Evolutionary conservation across 78 protist species (phyloP), one percentile per base, ranked within the genome.

Genomic region (Guillardia theta): DNA sequence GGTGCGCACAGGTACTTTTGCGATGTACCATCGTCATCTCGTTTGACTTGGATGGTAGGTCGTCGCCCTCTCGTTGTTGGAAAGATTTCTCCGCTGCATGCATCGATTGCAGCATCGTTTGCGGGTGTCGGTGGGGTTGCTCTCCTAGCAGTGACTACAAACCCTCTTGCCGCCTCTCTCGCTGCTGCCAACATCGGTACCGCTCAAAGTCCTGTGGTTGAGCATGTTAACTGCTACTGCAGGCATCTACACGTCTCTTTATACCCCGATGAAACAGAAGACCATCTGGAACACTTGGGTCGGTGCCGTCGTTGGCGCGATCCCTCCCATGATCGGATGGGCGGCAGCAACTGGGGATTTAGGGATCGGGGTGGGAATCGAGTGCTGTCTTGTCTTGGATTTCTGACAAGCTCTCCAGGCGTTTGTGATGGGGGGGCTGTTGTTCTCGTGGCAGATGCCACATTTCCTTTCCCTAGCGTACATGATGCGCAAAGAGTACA

Each of bases 231-330:
- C n/a, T n/a, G n/a, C n/a, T n/a, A n/a, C n/a, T 95, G 94, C 97
- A 22, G 45, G 83, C 21, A 90, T 98, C 10, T 98, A 98, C 90
- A 93, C 97, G 1, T 22, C n/a, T 33, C 33, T 94, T 83, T 98
- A 98, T 96, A 98, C 99, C 0, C 97, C 97, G 21, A 21, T 97
- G 94, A 98, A 98, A 94, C 95, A 97, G 21, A 44, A 39, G 18
- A 41, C 94, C 64, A 43, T 95, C 9, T 36, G 44, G 44, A 98
- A 98, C 94, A 98, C 99, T 24, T 97, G 98, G 98, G 95, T 95
- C n/a, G 99, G 99, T 36, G 97, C 98, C 0, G 77, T 98, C 12
- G 98, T 97, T 9, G 99, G 99, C 19, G 98, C 98, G 30, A 95
- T 98, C 4, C 99, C 99, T 30, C 99, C 98, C 30, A 8, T 98